These are phyloP conservation scores for Babesia ovis DNA, from an alignment of 169 alveolate species.

Conservation along the genomic window DNA sequence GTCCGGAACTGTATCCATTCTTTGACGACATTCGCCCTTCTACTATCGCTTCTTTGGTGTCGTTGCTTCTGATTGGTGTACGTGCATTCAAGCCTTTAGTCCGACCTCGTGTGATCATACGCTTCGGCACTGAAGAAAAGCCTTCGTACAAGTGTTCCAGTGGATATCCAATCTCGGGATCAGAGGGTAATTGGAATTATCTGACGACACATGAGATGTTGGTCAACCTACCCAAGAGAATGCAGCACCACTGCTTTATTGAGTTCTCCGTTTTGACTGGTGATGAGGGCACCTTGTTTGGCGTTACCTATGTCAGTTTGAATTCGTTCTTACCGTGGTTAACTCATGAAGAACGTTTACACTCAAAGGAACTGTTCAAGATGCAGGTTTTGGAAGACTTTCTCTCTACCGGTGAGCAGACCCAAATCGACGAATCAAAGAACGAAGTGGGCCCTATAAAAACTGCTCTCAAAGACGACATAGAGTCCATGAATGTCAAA, in stretches of 20 bases:
- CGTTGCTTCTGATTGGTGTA: conserved; percentile 83
- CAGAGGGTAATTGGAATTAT: conserved; percentile 74
- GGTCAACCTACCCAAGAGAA: conserved; percentile 80
- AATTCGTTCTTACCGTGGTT: conserved; percentile 83
- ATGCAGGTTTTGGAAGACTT: conserved; percentile 78
- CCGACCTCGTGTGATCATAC: conserved; percentile 80
- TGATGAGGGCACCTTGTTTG: conserved; percentile 60
- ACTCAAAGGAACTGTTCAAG: conserved; percentile 72
- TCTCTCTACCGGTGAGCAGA: conserved; percentile 75
- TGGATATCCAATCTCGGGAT: conserved; percentile 60
- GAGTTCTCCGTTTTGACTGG: conserved; percentile 72
- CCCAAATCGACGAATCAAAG: conserved; percentile 34
- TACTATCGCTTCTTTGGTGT: conserved; percentile 75
- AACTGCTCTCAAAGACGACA: conserved; percentile 25
- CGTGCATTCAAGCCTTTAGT: conserved; percentile 81
- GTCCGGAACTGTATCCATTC: conserved; percentile 75
- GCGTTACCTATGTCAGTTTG: conserved; percentile 79
- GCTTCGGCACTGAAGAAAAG: conserved; percentile 77
- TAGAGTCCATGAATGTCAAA: conserved; percentile 47
- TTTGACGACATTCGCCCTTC: conserved; percentile 88
- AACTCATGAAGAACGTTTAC: conserved; percentile 71
- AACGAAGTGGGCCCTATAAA: conserved; percentile 14
- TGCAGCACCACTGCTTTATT: conserved; percentile 83
- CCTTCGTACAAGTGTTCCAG: conserved; percentile 55
- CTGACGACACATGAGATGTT: conserved; percentile 68